phyloP scores from a whole-genome alignment of 2,329 filamentous ascomycete genomes.

The Chalara sp. region DNA sequence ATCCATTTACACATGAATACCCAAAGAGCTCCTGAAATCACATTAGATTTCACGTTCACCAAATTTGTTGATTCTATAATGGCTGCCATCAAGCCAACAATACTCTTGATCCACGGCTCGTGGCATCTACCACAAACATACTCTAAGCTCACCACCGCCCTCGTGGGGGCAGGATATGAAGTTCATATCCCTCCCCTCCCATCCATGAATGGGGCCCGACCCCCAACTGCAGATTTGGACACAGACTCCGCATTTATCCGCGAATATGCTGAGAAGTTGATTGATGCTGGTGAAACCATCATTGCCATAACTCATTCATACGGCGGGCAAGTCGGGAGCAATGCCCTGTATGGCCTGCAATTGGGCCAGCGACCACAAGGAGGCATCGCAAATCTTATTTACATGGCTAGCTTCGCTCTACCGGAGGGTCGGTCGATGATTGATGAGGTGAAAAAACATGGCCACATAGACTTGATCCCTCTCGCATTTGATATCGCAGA shows the following conservation, averaged over 20 bases:
- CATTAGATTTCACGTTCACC: too few species aligned
- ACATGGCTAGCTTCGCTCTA: slow-evolving; percentile 4
- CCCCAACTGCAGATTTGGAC: slow-evolving; percentile 6
- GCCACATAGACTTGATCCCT: slow-evolving; percentile 5
- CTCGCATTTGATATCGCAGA: slow-evolving; percentile 7
- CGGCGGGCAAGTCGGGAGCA: slow-evolving; percentile 9
- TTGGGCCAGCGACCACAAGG: neutral
- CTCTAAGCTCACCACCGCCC: slow-evolving; percentile 3
- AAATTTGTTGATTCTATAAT: neutral
- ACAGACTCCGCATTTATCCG: slow-evolving; percentile 5
- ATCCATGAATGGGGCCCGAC: slow-evolving; percentile 5
- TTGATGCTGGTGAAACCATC: slow-evolving; percentile 1
- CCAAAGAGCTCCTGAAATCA: too few species aligned
- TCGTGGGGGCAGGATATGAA: slow-evolving; percentile 5
- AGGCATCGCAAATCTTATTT: slow-evolving; percentile 5
- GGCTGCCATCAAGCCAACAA: neutral
- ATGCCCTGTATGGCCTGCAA: slow-evolving; percentile 5
- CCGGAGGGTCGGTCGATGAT: slow-evolving; percentile 3
- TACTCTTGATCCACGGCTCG: slow-evolving; percentile 5
- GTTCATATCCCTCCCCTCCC: slow-evolving; percentile 6
- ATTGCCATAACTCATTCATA: slow-evolving; percentile 10
- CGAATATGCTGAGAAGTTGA: slow-evolving; percentile 1
- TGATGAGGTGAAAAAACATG: slow-evolving; percentile 9
- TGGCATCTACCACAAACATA: slow-evolving; percentile 8
- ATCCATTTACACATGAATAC: too few species aligned